Conservation (phyloP, 805 yeast genomes). For the Lipomyces anomalus region DNA sequence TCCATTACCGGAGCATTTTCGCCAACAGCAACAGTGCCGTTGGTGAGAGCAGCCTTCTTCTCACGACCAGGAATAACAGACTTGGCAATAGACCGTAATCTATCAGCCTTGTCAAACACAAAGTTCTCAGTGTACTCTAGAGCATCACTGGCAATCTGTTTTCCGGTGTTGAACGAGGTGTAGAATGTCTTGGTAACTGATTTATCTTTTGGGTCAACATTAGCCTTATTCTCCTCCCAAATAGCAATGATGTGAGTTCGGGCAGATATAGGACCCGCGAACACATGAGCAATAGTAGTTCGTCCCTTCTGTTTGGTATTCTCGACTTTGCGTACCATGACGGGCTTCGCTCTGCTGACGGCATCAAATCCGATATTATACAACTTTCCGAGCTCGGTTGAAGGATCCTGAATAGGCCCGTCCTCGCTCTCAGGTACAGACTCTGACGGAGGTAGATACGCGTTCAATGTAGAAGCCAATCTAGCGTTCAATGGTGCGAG, state of each 20-base stretch:
- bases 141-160: slow-evolving; percentile 11
- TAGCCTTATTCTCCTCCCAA: slow-evolving; percentile 18
- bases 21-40: slow-evolving; percentile 1
- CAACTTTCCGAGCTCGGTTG: slow-evolving; percentile 19
- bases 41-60: slow-evolving; percentile 2
- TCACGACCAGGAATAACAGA: not conserved
- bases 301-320: slow-evolving; percentile 10
- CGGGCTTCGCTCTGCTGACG: slow-evolving; percentile 14
- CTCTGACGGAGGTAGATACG: slow-evolving; percentile 39
- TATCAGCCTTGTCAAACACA: slow-evolving; percentile 10
- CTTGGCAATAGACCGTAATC: slow-evolving; percentile 9
- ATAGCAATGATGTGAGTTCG: slow-evolving; percentile 17
- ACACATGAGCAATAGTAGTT: slow-evolving; percentile 14
- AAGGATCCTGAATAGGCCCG: slow-evolving; percentile 1
- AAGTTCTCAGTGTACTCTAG: slow-evolving; percentile 13
- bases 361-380: slow-evolving; percentile 15
- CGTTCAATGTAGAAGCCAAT: slow-evolving; percentile 42
- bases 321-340: slow-evolving; percentile 15
- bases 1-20: slow-evolving; percentile 3
- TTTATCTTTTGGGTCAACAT: slow-evolving; percentile 9
- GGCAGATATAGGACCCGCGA: slow-evolving; percentile 16
- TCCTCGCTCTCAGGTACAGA: not conserved
- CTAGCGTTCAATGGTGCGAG: slow-evolving; percentile 56
- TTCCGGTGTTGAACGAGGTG: slow-evolving; percentile 19
- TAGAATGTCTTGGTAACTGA: slow-evolving; percentile 15